Evolutionary conservation across 2,329 filamentous ascomycete genomes (phyloP).

Genomic region (Seiridium unicorne): DNA sequence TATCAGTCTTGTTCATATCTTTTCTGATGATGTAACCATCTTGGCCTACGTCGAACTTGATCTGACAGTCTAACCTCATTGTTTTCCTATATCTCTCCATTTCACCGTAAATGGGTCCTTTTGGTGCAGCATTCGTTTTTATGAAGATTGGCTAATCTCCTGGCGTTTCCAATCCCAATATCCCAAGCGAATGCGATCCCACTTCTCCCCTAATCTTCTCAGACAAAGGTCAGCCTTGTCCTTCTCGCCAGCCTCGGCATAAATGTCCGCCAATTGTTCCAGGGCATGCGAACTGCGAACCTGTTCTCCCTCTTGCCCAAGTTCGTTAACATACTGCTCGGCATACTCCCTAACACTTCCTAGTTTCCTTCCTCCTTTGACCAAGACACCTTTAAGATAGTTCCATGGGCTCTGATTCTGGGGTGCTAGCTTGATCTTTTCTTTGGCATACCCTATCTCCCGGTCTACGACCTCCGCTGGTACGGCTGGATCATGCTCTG

Average conservation of each 20-base stretch:
- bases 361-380: constrained; percentile 58
- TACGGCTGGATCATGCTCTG: constrained; percentile 53
- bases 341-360: constrained; percentile 46
- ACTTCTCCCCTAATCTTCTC: constrained; percentile 74
- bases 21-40: no score
- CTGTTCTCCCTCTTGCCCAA: constrained; percentile 46
- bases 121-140: no score
- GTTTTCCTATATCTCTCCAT: no score
- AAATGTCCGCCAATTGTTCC: constrained; percentile 71
- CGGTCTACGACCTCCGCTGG: constrained; percentile 65
- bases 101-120: no score
- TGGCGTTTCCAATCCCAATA: constrained; percentile 78
- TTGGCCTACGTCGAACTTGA: no score
- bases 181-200: constrained; percentile 85
- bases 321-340: constrained; percentile 46
- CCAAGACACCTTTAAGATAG: constrained; percentile 76
- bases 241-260: constrained; percentile 52
- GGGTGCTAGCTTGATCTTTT: constrained; percentile 74
- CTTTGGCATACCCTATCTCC: constrained; percentile 73
- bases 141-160: no score
- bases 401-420: constrained; percentile 97
- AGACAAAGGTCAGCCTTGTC: constrained; percentile 69
- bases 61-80: no score
- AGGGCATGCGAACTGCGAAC: constrained; percentile 65
- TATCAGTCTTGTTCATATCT: no score